Evolutionary conservation across 331 rosid species (phyloP), one percentile per base, ranked within the genome.

Genomic region (Rosa hybrid): DNA sequence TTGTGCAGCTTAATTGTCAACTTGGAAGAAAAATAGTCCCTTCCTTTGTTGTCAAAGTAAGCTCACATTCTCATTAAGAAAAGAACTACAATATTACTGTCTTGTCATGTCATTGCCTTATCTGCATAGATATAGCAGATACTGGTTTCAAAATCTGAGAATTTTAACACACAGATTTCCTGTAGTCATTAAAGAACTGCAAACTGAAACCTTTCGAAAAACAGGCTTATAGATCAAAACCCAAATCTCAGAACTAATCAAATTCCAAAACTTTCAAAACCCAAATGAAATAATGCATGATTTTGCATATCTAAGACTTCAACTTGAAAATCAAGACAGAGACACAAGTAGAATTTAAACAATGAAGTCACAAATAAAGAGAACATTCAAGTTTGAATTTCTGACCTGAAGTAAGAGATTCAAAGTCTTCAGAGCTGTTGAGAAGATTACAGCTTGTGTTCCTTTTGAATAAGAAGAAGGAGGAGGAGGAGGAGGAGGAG

Each of bases 391-490:
- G 65, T 49, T 48, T 30, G 73, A 34, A 34, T 49, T 63, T 65
- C 80, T 48, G 23, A 77, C 74, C 80, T 77, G 80, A 53, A 45
- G 71, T 59, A 76, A 76, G 79, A 62, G 71, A 49, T 17, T 44
- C 72, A 42, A 34, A 68, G 72, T 41, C 74, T 46, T 60, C 79
- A 59, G 71, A 75, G 60, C 72, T 63, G 80, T 5, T 53, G 79
- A 20, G 64, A 49, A 16, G 38, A 60, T 8, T 27, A 27, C 62
- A 63, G n/a, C 49, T 44, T 70, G 50, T 25, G 13, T 50, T 77
- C 63, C 64, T 70, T 30, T 60, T 13, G 63, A 72, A 74, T 67
- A 67, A 67, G 71, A 49, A 74, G 65, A 8, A 38, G 30, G 25
- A 20, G 23, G 38, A 34, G 38, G 38, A 44, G 44, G 77, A 14